These are phyloP conservation scores for Jamesozyma hellenica DNA, from an alignment of 805 yeast species.

Conservation along the genomic window DNA sequence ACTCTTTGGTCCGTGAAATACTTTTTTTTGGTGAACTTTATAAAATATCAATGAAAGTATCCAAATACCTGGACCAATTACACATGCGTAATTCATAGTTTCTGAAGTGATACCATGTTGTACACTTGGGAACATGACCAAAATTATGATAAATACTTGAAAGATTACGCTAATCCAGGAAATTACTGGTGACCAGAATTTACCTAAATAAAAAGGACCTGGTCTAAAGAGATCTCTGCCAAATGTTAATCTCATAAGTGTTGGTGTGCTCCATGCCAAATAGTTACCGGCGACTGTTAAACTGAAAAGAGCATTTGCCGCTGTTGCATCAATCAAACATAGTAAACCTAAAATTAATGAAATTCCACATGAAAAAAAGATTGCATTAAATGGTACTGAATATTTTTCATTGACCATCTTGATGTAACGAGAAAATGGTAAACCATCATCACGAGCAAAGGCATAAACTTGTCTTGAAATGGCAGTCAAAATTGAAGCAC, in stretches of 20 bases:
- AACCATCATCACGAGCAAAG: constrained; percentile 66
- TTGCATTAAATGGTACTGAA: constrained; percentile 59
- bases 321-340: constrained; percentile 33
- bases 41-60: constrained; percentile 43
- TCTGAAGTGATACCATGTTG: constrained; percentile 26
- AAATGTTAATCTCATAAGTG: constrained; percentile 31
- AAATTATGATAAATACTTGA: constrained; percentile 42
- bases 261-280: constrained; percentile 35
- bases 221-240: constrained; percentile 46
- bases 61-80: constrained; percentile 56
- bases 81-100: constrained; percentile 65
- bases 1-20: constrained; percentile 47
- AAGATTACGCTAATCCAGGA: constrained; percentile 41
- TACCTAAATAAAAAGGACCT: constrained; percentile 60
- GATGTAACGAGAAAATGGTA: constrained; percentile 49
- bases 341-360: constrained; percentile 33
- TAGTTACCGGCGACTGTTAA: constrained; percentile 36
- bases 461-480: constrained; percentile 67
- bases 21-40: constrained; percentile 40
- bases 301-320: constrained; percentile 37
- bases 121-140: constrained; percentile 52
- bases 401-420: constrained; percentile 46
- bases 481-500: constrained; percentile 51
- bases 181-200: constrained; percentile 34
- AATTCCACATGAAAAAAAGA: constrained; percentile 33